A percentile compares a stretch with the other conserved stretches of the same genome.
Conservation (phyloP, 1,284 basidiomycete species). For the Microbotryomycetes sp. region DNA sequence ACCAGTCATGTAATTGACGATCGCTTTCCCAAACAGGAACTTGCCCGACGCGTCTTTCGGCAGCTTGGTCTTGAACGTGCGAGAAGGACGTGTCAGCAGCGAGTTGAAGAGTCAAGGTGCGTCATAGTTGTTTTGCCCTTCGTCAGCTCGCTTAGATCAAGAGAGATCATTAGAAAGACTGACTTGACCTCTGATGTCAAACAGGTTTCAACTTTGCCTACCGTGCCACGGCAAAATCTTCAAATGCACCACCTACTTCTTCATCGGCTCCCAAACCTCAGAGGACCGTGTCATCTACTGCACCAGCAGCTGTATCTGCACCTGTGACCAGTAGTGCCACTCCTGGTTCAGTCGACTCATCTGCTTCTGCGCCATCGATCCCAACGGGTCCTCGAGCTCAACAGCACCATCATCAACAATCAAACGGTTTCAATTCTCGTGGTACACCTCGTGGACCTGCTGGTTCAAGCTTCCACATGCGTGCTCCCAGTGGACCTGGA, state of each 20-base stretch:
- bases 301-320: not conserved
- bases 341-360: not conserved
- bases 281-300: no score
- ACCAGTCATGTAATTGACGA: no score
- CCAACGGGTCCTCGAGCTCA: constrained; percentile 1
- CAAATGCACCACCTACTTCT: constrained; percentile 46
- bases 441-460: constrained; percentile 6
- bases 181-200: not conserved
- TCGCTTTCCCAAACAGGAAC: no score
- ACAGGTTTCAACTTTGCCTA: constrained; percentile 94
- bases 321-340: not conserved
- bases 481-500: constrained; percentile 1
- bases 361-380: not conserved
- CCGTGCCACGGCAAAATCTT: constrained; percentile 43
- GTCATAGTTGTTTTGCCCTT: constrained; percentile 25
- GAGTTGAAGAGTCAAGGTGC: constrained; percentile 86
- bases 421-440: not conserved
- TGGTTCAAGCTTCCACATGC: not conserved
- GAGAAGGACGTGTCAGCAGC: constrained; percentile 82
- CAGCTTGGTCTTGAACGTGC: constrained; percentile 75
- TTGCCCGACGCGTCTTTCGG: constrained; percentile 84
- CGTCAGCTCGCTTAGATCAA: not conserved
- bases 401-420: constrained; percentile 6
- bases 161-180: no score
- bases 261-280: not conserved